Percentiles rank a stretch among this genome's conserved stretches.
phyloP scores from a whole-genome alignment of 176 grass and related monocot species.

The Bolboschoenus planiculmis region DNA sequence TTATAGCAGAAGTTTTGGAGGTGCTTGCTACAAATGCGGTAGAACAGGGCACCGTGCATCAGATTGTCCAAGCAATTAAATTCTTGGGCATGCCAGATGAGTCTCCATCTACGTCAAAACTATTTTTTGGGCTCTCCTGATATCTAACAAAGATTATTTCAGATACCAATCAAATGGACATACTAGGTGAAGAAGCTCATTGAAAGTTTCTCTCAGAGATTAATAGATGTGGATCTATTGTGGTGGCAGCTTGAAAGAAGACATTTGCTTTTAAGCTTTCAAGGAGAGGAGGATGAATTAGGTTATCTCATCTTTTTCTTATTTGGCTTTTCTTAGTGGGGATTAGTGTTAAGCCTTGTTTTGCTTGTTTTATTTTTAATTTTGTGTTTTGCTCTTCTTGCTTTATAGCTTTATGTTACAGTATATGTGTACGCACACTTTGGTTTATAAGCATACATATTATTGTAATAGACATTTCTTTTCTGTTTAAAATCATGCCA shows the following conservation, averaged over 20 bases:
- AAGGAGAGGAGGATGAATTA: slow-evolving; percentile 3
- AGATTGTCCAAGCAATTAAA: slow-evolving; percentile 90
- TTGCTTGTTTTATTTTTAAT: slow-evolving; percentile 1
- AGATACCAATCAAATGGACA: neutral
- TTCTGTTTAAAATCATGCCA: neutral
- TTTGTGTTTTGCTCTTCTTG: neutral
- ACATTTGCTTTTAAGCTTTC: neutral
- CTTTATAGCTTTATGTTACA: slow-evolving; percentile 3
- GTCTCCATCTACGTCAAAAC: neutral
- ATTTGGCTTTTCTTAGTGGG: neutral
- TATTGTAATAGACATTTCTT: neutral
- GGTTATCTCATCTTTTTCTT: neutral
- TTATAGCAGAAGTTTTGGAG: slow-evolving; percentile 61
- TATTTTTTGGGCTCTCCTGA: slow-evolving; percentile 11
- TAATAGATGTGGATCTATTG: neutral
- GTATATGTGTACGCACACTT: slow-evolving; percentile 9
- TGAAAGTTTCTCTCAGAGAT: neutral
- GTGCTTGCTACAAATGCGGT: slow-evolving; percentile 84
- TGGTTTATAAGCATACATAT: neutral
- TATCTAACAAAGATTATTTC: slow-evolving; percentile 24
- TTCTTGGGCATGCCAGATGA: neutral
- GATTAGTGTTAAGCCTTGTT: slow-evolving; percentile 11
- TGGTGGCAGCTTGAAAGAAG: neutral
- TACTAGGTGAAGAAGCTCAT: neutral
- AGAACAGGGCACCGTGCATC: slow-evolving; percentile 75